These are phyloP conservation scores for Tylopilus subfusipes DNA, from an alignment of 768 basidiomycete genomes.

Conservation along the genomic window DNA sequence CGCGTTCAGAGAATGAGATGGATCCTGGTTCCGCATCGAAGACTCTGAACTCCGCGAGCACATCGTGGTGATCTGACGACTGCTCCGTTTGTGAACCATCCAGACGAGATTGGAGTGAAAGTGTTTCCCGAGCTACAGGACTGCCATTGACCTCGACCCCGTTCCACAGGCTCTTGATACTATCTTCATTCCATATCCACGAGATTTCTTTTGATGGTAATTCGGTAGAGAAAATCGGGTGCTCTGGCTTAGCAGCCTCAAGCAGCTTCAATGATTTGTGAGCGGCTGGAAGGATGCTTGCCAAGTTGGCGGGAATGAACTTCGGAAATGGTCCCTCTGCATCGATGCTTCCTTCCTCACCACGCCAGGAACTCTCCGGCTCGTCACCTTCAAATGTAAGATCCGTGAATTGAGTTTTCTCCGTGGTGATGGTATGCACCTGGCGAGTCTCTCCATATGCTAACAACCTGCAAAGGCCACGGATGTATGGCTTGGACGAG, in stretches of 20 bases:
- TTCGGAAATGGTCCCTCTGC: constrained; percentile 49
- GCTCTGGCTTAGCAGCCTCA: constrained; percentile 59
- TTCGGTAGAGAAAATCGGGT: constrained; percentile 49
- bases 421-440: constrained; percentile 21
- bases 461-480: constrained; percentile 54
- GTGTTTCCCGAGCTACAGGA: background rate
- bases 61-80: constrained; percentile 21
- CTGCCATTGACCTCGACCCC: background rate
- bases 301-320: constrained; percentile 56
- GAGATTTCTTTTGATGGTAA: constrained; percentile 40
- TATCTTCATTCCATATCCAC: constrained; percentile 39
- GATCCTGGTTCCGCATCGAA: constrained; percentile 69
- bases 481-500: constrained; percentile 61
- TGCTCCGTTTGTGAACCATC: background rate
- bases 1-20: constrained; percentile 23
- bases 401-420: constrained; percentile 15
- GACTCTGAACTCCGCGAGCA: constrained; percentile 46
- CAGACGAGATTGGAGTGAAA: background rate
- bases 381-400: constrained; percentile 30
- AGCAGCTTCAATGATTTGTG: constrained; percentile 68
- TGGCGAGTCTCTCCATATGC: constrained; percentile 41
- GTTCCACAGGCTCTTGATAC: constrained; percentile 10
- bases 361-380: constrained; percentile 37
- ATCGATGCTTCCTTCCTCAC: constrained; percentile 38
- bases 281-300: constrained; percentile 57